Base-by-base conservation (phyloP, 805 yeast genomes). In the Wickerhamiella occidentalis region DNA sequence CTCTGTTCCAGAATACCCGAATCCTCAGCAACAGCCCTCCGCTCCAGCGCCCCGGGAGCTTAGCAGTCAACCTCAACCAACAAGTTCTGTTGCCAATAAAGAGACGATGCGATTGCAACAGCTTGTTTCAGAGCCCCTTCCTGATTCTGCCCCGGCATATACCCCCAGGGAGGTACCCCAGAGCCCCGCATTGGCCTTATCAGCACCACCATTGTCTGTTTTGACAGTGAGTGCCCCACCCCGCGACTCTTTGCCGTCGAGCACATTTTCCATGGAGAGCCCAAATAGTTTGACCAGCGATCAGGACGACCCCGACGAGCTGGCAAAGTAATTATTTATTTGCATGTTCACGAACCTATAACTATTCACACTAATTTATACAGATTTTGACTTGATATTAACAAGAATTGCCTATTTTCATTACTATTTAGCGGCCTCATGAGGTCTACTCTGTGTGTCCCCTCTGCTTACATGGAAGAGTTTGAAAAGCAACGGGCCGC, bases 401-500 rank as follows among this genome's bases (percentile, higher is more conserved):
- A n/a, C n/a, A n/a, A n/a, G n/a, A n/a, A n/a, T n/a, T n/a, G n/a
- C n/a, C n/a, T n/a, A n/a, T n/a, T n/a, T n/a, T n/a, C n/a, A n/a
- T n/a, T n/a, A n/a, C n/a, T n/a, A n/a, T n/a, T n/a, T n/a, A n/a
- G n/a, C n/a, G n/a, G n/a, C n/a, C n/a, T n/a, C n/a, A n/a, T n/a
- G n/a, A n/a, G n/a, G n/a, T n/a, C n/a, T n/a, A n/a, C n/a, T n/a
- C n/a, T n/a, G n/a, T n/a, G n/a, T n/a, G n/a, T n/a, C n/a, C n/a
- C n/a, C n/a, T n/a, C n/a, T 23, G 26, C 15, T 38, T 59, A 55
- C 35, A 22, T 13, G 19, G 63, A 56, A 33, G 79, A 79, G 54
- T 88, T 88, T 65, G 82, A 78, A 48, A 71, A 72, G 57, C 68
- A 84, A 56, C 79, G 80, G 61, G 73, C 76, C 58, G 77, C 80